phyloP scores from a whole-genome alignment of 1,139 yeast species.

The Meyerozyma smithsonii region DNA sequence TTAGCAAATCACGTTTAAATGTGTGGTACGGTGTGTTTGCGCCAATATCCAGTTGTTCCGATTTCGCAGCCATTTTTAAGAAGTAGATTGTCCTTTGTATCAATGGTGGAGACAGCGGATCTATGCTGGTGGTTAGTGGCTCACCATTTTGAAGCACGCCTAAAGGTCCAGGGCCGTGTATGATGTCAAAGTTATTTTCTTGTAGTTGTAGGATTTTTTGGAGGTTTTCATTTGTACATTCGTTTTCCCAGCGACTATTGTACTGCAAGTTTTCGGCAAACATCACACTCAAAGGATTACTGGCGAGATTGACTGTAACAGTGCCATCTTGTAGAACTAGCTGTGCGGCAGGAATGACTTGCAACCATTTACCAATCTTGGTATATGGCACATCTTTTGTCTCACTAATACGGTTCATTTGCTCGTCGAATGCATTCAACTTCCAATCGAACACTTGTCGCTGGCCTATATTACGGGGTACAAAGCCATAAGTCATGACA shows the following conservation, averaged over 20 bases:
- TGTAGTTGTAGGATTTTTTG: conserved; percentile 17
- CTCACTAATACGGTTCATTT: not conserved
- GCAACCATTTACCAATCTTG: conserved; percentile 11
- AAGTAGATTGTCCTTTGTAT: not conserved
- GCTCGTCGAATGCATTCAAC: not conserved
- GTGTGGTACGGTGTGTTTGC: not conserved
- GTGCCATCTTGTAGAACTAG: conserved; percentile 3
- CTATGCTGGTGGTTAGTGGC: conserved; percentile 5
- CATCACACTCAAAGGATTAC: not conserved
- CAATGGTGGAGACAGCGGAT: not conserved
- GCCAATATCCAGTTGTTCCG: not conserved
- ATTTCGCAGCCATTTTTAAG: not conserved
- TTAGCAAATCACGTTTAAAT: not conserved
- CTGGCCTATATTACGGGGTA: conserved; percentile 27
- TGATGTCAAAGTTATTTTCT: conserved; percentile 21
- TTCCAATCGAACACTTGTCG: conserved; percentile 1
- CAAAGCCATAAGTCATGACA: conserved; percentile 55
- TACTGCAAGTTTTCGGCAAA: not conserved
- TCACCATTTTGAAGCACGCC: conserved; percentile 14
- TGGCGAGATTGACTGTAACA: conserved; percentile 4
- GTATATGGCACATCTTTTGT: not conserved
- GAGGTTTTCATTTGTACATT: not conserved
- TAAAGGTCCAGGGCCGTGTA: conserved; percentile 22
- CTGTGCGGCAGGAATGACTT: conserved; percentile 7
- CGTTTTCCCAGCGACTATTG: not conserved